Evolutionary conservation across 2,329 filamentous ascomycete genomes (phyloP), one percentile per base, ranked within the genome.

Genomic region (Hyphodiscus sp.): DNA sequence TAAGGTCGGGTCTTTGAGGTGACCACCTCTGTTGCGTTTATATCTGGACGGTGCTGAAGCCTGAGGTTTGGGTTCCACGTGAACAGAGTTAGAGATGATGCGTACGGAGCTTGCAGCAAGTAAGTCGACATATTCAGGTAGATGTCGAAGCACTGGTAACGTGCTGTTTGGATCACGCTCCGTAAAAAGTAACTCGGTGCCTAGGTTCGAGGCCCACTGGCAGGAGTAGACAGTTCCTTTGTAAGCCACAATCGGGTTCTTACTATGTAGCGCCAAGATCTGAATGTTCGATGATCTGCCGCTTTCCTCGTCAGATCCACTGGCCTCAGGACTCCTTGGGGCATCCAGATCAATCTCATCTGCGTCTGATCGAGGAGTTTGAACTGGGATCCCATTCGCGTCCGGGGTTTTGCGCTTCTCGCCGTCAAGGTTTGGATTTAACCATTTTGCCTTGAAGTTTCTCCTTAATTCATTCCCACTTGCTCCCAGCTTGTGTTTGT

Each of bases 141-240:
- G 75, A 9, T 38, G 1, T 15, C 76, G 78, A 41, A 80, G 67
- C 9, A 69, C 68, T 2, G 78, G 77, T 2, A 78, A 67, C 9
- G 67, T 67, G 11, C 67, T 62, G 43, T 69, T 57, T 41, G 65
- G 60, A 57, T 76, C 71, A 57, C 76, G 78, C 16, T 70, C 71
- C 1, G 77, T 78, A 63, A 96, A 86, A 43, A 95, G 80, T 59
- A 91, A 74, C 61, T 95, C 89, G 0, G 91, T 95, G 38, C 92
- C 92, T 44, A 95, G 81, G 55, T 90, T 86, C 57, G 88, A 83
- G 11, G 82, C 80, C 92, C 92, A 97, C 45, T 82, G 74, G 59
- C 90, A 92, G 58, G 82, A 83, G 67, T 91, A 94, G 20, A 95
- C 74, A 57, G 85, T 81, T 29, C 87, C 87, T 54, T 86, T 80